Evolutionary conservation across 2,329 filamentous ascomycete genomes (phyloP), one percentile per base, ranked within the genome.

Genomic region (Monilinia fructicola): DNA sequence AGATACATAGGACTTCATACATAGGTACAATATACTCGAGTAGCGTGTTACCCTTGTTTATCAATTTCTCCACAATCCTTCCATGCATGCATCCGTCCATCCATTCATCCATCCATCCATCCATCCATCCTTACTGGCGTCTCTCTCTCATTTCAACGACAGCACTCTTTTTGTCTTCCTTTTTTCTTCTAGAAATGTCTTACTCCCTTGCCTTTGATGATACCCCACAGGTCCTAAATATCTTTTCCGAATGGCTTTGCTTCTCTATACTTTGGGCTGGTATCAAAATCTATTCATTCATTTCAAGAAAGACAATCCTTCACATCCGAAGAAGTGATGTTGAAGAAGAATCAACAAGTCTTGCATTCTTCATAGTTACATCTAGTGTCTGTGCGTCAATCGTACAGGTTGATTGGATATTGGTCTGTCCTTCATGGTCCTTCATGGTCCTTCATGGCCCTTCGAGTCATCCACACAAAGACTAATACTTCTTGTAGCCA

Each of bases 261-360:
- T 65, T 55, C 54, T 65, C 54, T 31, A 54, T 65, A 14, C 46
- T 65, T n/a, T 65, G 64, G 64, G 64, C 46, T 46, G 54, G 64
- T 61, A 65, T 60, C 55, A 61, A 53, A 61, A 26, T 54, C 23
- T 53, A 60, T 61, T 65, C 54, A 21, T 38, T n/a, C 23, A 26
- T 60, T 53, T 59, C 54, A 1, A 26, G 54, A 44, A 42, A 65
- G 54, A 60, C 53, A 16, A 42, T 3, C 18, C 35, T 21, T 16
- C 14, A 12, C 26, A 40, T 21, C 42, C 44, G 18, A 53, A 23
- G 46, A 38, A 35, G 21, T 26, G 26, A 54, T 10, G 11, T 23
- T n/a, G 38, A 65, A 14, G 64, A 54, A 2, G 46, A 65, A n/a
- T 31, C 64, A 53, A 65, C 46, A n/a, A 53, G 54, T 35, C 64